Evolutionary conservation across 2,329 filamentous ascomycete species (phyloP).

Genomic region (Fusarium compactum): DNA sequence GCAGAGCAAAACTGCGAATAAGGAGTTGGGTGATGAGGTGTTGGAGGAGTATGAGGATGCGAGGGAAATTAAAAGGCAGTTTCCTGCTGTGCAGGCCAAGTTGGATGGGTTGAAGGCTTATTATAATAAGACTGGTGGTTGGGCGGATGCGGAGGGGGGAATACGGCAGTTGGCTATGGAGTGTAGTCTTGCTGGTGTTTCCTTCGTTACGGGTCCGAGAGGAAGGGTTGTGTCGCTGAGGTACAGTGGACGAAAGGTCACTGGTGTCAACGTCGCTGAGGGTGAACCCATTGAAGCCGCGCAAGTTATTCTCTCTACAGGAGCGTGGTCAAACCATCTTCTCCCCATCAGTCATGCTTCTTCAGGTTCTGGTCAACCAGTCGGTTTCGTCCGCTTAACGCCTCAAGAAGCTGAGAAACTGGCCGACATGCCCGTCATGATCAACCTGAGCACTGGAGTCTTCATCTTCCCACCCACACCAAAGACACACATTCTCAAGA

Average conservation of each 20-base stretch:
- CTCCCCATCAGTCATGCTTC: constrained; percentile 72
- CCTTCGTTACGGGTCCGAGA: constrained; percentile 48
- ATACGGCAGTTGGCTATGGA: constrained; percentile 45
- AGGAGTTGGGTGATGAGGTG: constrained; percentile 24
- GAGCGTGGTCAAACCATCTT: constrained; percentile 70
- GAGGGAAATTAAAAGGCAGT: constrained; percentile 21
- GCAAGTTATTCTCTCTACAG: constrained; percentile 73
- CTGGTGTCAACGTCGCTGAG: constrained; percentile 44
- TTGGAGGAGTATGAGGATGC: constrained; percentile 47
- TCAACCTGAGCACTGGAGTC: constrained; percentile 66
- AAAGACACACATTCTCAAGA: constrained; percentile 64
- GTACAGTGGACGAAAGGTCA: constrained; percentile 30
- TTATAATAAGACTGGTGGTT: constrained; percentile 49
- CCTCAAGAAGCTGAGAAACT: constrained; percentile 67
- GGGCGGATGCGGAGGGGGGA: constrained; percentile 49
- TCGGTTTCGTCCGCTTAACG: constrained; percentile 74
- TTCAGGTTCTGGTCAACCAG: constrained; percentile 72
- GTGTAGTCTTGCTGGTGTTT: constrained; percentile 49
- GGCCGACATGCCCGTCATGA: constrained; percentile 67
- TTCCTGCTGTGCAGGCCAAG: constrained; percentile 37
- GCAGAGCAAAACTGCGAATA: constrained; percentile 26
- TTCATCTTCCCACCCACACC: constrained; percentile 67
- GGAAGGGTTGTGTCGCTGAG: constrained; percentile 47
- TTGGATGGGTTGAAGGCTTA: constrained; percentile 46
- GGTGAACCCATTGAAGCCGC: constrained; percentile 64